Base-by-base conservation (phyloP, 2,329 filamentous ascomycete genomes). In the Cladophialophora yegresii region DNA sequence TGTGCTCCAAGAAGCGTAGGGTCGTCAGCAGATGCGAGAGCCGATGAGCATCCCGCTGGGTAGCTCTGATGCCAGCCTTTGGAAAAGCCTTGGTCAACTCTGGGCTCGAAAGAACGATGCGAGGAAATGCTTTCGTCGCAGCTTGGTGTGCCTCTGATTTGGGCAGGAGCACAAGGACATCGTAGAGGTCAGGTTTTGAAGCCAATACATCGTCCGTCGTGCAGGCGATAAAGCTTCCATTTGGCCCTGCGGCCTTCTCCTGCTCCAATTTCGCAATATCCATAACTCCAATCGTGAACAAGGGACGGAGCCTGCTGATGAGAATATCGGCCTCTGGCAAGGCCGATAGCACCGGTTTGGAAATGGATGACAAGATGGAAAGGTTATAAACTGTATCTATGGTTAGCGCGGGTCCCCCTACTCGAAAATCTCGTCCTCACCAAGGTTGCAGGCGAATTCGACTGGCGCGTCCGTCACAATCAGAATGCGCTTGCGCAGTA, bases 201-300 rank as follows among this genome's bases (percentile, higher is more conserved):
- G 87, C 87, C 13, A 99, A 83, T 64, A 99, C 95, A 73, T 90
- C 93, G 78, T 99, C 95, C 1, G 93, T 98, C 2, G 93, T 97
- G 76, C 93, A 97, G 12, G 93, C 95, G 64, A 96, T 88, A 92
- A 93, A 99, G 45, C 92, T 90, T 13, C 83, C 78, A 83, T 40
- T 78, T 30, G 30, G 4, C 76, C 76, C 74, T 49, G 74, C 74
- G 53, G 77, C 75, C 71, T 53, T 65, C 63, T 76, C 73, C 54
- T 72, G 62, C 79, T 80, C 54, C 4, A 98, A 83, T 62, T 89
- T 87, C 4, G 90, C 86, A 56, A 99, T 96, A 73, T 99, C 95
- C 75, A 96, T 91, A 16, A 99, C 88, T 56, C 95, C 95, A 64
- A 99, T 85, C 58, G 89, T 92, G 79, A 98, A 99, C n/a, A 99